Percentiles rank a stretch among this genome's conserved stretches.
phyloP scores from a whole-genome alignment of 768 basidiomycete species.

The Cubamyces sp. region DNA sequence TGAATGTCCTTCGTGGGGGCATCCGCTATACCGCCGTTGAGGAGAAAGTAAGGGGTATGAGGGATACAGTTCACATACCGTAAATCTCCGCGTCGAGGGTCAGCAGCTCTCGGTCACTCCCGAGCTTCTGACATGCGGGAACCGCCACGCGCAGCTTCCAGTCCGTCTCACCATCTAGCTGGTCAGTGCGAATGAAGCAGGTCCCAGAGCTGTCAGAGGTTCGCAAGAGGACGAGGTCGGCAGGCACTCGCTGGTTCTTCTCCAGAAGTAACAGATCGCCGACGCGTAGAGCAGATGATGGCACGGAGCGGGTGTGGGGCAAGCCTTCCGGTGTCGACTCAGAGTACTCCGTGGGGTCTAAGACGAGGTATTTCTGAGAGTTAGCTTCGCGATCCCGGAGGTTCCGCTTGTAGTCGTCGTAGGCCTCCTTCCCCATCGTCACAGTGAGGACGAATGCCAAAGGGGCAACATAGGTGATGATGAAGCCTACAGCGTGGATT shows the following conservation, averaged over 20 bases:
- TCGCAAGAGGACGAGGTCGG: constrained; percentile 87
- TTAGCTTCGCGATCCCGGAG: constrained; percentile 94
- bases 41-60: constrained; percentile 6
- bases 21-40: constrained; percentile 60
- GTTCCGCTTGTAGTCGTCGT: constrained; percentile 96
- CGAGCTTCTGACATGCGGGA: constrained; percentile 76
- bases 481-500: constrained; percentile 65
- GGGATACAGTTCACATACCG: constrained; percentile 51
- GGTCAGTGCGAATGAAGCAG: constrained; percentile 97
- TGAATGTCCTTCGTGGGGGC: constrained; percentile 97
- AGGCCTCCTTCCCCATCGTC: constrained; percentile 99
- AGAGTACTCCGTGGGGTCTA: constrained; percentile 56
- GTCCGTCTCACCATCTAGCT: constrained; percentile 98
- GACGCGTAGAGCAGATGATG: constrained; percentile 85
- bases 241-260: constrained; percentile 97
- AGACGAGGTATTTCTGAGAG: constrained; percentile 84
- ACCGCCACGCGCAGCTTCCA: constrained; percentile 97
- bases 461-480: constrained; percentile 94
- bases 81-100: constrained; percentile 87
- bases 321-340: constrained; percentile 32
- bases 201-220: constrained; percentile 91
- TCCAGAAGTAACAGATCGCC: constrained; percentile 91
- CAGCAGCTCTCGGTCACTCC: constrained; percentile 57
- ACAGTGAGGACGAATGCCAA: constrained; percentile 93
- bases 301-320: constrained; percentile 68